Conservation (phyloP, 306 rosid genomes). For the Acacia melanoxylon region DNA sequence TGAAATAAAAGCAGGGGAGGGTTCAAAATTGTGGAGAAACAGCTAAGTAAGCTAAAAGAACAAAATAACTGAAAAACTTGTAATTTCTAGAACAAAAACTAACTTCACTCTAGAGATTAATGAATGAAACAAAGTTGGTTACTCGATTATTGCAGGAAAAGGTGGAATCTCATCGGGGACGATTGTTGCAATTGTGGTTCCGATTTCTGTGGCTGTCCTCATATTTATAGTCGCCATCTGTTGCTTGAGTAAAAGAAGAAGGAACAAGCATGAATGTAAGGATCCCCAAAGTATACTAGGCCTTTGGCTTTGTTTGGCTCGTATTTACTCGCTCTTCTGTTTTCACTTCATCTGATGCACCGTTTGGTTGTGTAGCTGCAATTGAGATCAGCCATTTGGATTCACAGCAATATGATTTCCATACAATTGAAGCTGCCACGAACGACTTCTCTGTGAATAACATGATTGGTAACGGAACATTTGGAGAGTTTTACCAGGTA, state of each 20-base stretch:
- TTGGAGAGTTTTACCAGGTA: conserved; percentile 55
- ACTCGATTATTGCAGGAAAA: not conserved
- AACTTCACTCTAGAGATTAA: no score
- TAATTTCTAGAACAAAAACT: no score
- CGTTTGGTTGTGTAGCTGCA: conserved; percentile 21
- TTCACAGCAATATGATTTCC: conserved; percentile 45
- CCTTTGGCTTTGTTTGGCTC: not conserved
- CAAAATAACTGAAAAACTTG: no score
- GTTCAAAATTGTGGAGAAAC: no score
- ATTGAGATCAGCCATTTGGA: not conserved
- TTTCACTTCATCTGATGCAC: not conserved
- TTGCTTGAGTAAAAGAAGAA: conserved; percentile 22
- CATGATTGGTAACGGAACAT: conserved; percentile 52
- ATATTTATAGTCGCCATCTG: conserved; percentile 18
- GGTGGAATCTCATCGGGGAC: conserved; percentile 25
- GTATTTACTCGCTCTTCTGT: not conserved
- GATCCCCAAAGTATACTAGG: not conserved
- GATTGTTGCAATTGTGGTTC: conserved; percentile 36
- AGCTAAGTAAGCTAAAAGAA: no score
- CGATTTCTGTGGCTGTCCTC: conserved; percentile 6
- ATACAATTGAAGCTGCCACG: conserved; percentile 44
- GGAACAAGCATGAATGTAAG: conserved; percentile 27
- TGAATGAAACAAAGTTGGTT: no score
- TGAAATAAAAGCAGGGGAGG: no score
- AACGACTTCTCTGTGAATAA: conserved; percentile 43